Evolutionary conservation across 768 basidiomycete genomes (phyloP).

Genomic region (Serendipita indica): DNA sequence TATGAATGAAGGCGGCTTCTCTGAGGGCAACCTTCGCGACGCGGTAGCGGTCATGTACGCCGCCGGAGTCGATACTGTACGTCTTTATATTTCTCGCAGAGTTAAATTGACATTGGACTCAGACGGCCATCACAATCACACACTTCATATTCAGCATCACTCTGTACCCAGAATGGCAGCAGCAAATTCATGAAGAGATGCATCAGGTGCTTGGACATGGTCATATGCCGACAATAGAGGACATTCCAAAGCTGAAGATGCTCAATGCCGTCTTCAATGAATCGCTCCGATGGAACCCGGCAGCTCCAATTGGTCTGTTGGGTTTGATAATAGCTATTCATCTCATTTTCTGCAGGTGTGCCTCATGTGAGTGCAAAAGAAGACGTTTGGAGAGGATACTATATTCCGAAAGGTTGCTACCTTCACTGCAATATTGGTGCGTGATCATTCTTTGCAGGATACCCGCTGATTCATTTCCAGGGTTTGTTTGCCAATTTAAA

Average conservation of each 20-base stretch:
- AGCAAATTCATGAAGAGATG: constrained; percentile 26
- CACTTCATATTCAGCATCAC: constrained; percentile 24
- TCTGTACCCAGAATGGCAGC: constrained; percentile 18
- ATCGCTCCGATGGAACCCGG: neutral
- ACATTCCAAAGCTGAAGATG: constrained; percentile 21
- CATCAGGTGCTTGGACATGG: constrained; percentile 28
- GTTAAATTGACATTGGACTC: neutral
- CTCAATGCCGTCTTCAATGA: constrained; percentile 20
- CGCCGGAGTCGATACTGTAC: constrained; percentile 3
- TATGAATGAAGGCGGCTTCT: neutral
- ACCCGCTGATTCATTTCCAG: neutral
- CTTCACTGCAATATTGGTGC: neutral
- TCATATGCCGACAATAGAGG: constrained; percentile 18
- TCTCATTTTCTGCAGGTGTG: neutral
- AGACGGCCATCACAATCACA: constrained; percentile 23
- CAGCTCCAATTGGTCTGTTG: neutral
- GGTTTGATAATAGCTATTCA: neutral
- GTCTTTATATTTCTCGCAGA: neutral
- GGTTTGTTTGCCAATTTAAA: no score
- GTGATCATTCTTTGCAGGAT: no score
- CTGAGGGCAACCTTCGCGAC: neutral
- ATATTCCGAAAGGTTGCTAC: neutral
- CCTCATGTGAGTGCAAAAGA: neutral
- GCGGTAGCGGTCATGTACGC: neutral
- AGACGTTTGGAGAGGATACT: constrained; percentile 2